Evolutionary conservation across 306 rosid genomes (phyloP).

Genomic region (Citrullus mucosospermus): DNA sequence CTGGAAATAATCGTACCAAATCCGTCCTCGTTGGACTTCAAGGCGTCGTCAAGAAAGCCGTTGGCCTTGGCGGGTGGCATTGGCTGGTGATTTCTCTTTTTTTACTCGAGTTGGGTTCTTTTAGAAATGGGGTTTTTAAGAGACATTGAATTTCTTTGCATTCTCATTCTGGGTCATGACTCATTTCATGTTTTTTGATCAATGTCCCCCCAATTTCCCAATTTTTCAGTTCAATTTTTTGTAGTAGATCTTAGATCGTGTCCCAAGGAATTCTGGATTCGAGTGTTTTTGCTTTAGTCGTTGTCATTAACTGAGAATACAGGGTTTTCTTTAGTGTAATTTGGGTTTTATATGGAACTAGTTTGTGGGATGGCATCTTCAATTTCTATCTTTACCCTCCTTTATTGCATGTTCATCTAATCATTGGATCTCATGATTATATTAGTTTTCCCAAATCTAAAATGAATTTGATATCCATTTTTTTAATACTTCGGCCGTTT

Average conservation of each 20-base stretch:
- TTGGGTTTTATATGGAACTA: background rate
- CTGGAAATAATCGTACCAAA: slow-evolving; percentile 95
- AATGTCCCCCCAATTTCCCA: slow-evolving; percentile 7
- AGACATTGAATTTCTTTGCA: background rate
- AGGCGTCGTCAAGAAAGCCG: slow-evolving; percentile 97
- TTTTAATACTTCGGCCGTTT: background rate
- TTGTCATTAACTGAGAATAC: background rate
- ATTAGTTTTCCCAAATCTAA: background rate
- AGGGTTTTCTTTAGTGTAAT: background rate
- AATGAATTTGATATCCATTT: background rate
- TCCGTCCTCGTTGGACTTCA: slow-evolving; percentile 95
- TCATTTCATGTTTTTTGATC: background rate
- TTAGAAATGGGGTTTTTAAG: background rate
- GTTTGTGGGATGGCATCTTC: background rate
- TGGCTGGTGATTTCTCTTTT: slow-evolving; percentile 70
- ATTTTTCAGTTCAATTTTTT: background rate
- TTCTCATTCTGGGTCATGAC: background rate
- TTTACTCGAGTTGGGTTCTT: background rate
- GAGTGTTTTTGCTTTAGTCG: background rate
- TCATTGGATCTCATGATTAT: background rate
- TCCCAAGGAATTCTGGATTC: background rate
- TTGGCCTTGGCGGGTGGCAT: slow-evolving; percentile 97
- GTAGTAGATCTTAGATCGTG: background rate
- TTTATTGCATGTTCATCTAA: background rate
- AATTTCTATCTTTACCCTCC: background rate